Evolutionary conservation across 352 stramenopile genomes (phyloP).

Genomic region (Blastocystis sp.): DNA sequence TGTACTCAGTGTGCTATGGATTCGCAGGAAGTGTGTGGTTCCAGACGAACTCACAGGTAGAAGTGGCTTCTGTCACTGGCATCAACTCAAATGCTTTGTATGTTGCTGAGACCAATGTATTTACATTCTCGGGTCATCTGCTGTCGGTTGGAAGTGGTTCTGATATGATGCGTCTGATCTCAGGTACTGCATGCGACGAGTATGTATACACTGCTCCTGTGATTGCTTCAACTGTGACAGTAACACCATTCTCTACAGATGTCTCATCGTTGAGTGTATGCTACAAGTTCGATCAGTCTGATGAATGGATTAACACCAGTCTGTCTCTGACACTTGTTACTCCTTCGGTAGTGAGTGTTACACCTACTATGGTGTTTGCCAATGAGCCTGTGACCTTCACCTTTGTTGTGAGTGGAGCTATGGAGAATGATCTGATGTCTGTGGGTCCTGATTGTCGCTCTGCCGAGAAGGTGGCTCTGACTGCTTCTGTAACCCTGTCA

Average conservation of each 20-base stretch:
- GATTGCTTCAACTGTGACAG: neutral
- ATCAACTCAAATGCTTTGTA: neutral
- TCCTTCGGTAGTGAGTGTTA: neutral
- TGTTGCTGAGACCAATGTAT: neutral
- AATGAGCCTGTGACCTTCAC: neutral
- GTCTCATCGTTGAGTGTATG: conserved; percentile 21
- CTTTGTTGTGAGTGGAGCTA: neutral
- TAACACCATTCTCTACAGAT: neutral
- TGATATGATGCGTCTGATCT: neutral
- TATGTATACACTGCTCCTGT: neutral
- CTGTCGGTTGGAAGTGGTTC: neutral
- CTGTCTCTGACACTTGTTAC: neutral
- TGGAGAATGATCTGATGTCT: conserved; percentile 27
- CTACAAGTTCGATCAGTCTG: conserved; percentile 34
- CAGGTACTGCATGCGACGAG: neutral
- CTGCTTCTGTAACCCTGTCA: neutral
- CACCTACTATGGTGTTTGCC: neutral
- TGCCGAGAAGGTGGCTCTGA: conserved; percentile 17
- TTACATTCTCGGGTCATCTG: neutral
- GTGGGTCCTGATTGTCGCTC: conserved; percentile 17
- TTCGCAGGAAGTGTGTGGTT: neutral
- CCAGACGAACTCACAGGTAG: neutral
- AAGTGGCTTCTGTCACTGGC: neutral
- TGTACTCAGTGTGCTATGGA: conserved; percentile 48
- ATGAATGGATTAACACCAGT: neutral